Base-by-base conservation (phyloP, 2,329 filamentous ascomycete species). In the Colletotrichum abscissum region DNA sequence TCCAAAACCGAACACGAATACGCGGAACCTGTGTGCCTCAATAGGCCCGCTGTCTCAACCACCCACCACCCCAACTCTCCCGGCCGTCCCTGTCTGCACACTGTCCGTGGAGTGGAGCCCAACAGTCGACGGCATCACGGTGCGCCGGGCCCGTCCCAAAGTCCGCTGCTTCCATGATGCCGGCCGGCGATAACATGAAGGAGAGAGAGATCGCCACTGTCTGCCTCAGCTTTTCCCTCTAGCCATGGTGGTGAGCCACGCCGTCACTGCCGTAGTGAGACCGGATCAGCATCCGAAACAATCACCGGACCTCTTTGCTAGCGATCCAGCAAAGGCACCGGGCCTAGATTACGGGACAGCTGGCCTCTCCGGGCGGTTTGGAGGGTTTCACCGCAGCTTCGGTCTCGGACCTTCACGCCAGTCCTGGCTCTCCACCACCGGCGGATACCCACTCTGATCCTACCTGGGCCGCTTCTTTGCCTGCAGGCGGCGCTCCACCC, bases 121-220 rank as follows among this genome's bases (percentile, higher is more conserved):
- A 35, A 14, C 26, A 14, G 24, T 22, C 28, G 42, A 33, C 14
- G 35, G 26, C 42, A 35, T 12, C 22, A 8, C 59, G 60, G 70
- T 30, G 67, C 60, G 46, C 55, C 70, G 70, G 70, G 58, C 30
- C 22, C 63, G 52, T 65, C 49, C 30, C 16, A 38, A 58, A 70
- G 59, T 62, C 70, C 70, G 70, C 66, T 55, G 19, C 14, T 30
- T 42, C 67, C 59, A 58, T 65, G 67, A 73, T 70, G 55, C 66
- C 59, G 66, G 59, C 66, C 70, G 70, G 66, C 55, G 59, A 59
- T 54, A 69, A 33, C 54, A 22, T 38, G 28, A 30, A 24, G 19
- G 42, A 59, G 16, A 59, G n/a, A 38, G n/a, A 38, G 42, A 73
- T 69, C 42, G 66, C 42, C 54, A 46, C n/a, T 35, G 14, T 59